These are phyloP conservation scores for Centella asiatica DNA, from an alignment of 129 eudicot genomes.

Conservation along the genomic window DNA sequence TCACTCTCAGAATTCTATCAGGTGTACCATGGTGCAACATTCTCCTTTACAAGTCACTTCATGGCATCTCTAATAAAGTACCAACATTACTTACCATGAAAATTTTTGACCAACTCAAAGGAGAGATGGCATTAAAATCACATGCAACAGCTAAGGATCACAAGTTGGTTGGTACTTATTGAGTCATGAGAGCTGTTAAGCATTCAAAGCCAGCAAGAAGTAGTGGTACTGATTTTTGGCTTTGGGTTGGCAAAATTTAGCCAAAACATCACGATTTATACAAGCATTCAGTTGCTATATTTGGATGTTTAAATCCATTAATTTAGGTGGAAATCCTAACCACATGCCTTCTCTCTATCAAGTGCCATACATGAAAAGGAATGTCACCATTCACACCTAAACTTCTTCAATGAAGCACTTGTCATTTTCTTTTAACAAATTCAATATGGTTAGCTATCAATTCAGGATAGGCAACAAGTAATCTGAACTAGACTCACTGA, in stretches of 20 bases:
- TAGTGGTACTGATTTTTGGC: not conserved
- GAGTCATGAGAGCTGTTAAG: not conserved
- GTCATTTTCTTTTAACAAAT: not conserved
- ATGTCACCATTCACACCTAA: constrained; percentile 17
- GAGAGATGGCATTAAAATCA: not conserved
- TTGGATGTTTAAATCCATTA: not conserved
- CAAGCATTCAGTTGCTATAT: constrained; percentile 8
- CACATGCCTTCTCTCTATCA: too few species aligned
- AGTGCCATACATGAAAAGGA: constrained; percentile 9
- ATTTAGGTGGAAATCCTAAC: not conserved
- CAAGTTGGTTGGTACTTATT: not conserved
- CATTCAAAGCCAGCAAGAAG: too few species aligned
- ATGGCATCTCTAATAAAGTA: not conserved
- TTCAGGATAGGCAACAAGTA: not conserved
- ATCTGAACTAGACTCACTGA: not conserved
- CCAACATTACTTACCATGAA: not conserved
- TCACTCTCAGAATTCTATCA: too few species aligned
- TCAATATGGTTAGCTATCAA: not conserved
- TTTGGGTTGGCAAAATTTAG: not conserved
- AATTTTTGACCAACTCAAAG: not conserved
- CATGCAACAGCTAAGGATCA: constrained; percentile 5
- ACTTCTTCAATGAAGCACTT: not conserved
- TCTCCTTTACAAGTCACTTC: not conserved
- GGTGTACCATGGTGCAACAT: too few species aligned
- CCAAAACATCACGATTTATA: not conserved